A percentile compares a stretch with the other conserved stretches of the same genome.
Conservation (phyloP, 352 stramenopile genomes). For the Aphanomyces cochlioides region DNA sequence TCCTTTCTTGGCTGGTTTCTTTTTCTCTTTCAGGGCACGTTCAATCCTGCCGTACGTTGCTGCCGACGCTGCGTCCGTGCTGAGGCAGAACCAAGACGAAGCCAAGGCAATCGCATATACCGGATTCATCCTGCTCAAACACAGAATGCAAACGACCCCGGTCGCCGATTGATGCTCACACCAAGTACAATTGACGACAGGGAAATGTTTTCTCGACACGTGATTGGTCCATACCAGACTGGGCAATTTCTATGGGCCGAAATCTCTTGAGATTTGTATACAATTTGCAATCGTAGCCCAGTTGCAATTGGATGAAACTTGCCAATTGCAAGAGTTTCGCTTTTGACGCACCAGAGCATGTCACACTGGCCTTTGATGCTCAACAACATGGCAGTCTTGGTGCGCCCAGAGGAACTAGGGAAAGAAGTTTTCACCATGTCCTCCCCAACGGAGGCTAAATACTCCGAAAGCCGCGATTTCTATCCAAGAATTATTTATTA, state of each 20-base stretch:
- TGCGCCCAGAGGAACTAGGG: too few species aligned
- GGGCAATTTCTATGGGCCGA: background rate
- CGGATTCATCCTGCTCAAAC: slow-evolving; percentile 3
- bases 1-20: background rate
- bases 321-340: too few species aligned
- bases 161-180: background rate
- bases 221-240: background rate
- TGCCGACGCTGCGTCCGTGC: background rate
- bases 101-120: slow-evolving; percentile 10
- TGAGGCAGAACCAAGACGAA: slow-evolving; percentile 2
- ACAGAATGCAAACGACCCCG: background rate
- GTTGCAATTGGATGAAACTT: too few species aligned
- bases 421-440: too few species aligned
- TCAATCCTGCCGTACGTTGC: background rate
- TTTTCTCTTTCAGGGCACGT: background rate
- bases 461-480: too few species aligned
- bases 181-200: background rate
- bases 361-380: too few species aligned
- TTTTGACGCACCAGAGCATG: too few species aligned
- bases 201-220: background rate
- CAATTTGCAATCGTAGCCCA: too few species aligned
- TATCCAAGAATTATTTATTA: too few species aligned
- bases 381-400: too few species aligned
- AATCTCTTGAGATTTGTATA: too few species aligned
- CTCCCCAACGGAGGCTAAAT: too few species aligned